Conservation (phyloP, 1,284 basidiomycete species). For the Pseudozyma hubeiensis region DNA sequence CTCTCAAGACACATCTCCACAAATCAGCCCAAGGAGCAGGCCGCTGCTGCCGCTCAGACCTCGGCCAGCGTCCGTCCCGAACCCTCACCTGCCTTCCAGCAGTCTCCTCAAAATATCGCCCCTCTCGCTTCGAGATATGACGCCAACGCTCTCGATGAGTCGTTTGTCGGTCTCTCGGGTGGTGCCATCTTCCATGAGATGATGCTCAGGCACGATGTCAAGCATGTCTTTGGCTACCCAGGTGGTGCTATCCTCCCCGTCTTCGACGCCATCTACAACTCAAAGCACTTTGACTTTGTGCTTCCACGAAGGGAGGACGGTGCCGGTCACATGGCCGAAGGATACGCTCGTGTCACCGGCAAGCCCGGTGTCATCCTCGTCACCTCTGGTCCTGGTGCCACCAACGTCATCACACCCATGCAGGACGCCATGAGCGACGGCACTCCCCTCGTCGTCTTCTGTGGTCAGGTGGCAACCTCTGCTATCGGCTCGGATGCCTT, state of each 20-base stretch:
- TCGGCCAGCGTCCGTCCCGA: conserved; percentile 51
- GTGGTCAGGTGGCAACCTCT: conserved; percentile 97
- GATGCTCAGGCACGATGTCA: conserved; percentile 97
- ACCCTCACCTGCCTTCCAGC: conserved; percentile 65
- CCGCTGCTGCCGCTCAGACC: conserved; percentile 47
- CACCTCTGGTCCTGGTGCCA: conserved; percentile 96
- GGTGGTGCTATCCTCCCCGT: conserved; percentile 98
- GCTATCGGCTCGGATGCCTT: conserved; percentile 97
- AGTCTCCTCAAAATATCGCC: conserved; percentile 42
- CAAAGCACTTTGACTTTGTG: conserved; percentile 92
- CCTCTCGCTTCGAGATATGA: conserved; percentile 41
- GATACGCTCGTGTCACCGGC: conserved; percentile 95
- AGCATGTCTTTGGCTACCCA: conserved; percentile 97
- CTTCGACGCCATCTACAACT: conserved; percentile 98
- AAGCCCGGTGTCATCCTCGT: conserved; percentile 98
- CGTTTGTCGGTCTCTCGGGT: conserved; percentile 91
- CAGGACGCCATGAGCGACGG: conserved; percentile 97
- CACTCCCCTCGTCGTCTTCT: conserved; percentile 93
- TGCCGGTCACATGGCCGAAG: conserved; percentile 98
- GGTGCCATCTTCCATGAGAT: conserved; percentile 99
- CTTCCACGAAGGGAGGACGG: conserved; percentile 97
- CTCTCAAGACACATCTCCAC: conserved; percentile 55
- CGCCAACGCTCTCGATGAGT: conserved; percentile 67
- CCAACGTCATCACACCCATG: conserved; percentile 97
- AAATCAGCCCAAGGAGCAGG: conserved; percentile 51